Evolutionary conservation across 2,329 filamentous ascomycete species (phyloP), one percentile per base, ranked within the genome.

Genomic region (Aspergillus pseudonomiae): DNA sequence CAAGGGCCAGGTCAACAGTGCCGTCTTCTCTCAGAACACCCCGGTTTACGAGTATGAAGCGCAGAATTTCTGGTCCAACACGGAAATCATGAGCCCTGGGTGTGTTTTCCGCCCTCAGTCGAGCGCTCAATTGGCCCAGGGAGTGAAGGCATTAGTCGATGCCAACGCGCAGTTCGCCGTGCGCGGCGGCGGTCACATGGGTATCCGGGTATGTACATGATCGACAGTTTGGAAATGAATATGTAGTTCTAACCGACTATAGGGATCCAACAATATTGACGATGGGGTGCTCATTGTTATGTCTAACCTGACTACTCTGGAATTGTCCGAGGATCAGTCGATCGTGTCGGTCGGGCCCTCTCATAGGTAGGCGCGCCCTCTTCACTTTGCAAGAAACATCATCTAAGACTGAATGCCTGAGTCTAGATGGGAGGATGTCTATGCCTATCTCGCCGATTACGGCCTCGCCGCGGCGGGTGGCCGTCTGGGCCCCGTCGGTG

Each of bases 31-130:
- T 54, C 68, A 60, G 7, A 61, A 63, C 34, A 68, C 60, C 48
- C 39, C 48, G 3, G 73, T 77, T 6, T 77, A 77, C 64, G 56
- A 70, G 12, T 73, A 74, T 57, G 75, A 77, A 64, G 60, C 69
- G 32, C 63, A 70, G 55, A 65, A 74, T 54, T 77, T 77, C 66
- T 77, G 75, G 75, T 77, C 75, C 14, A 76, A 76, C 63, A 77
- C 74, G 12, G 73, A 77, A 69, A 67, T 75, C 43, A 64, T 76
- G 66, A 68, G 66, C 30, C 75, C 75, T 5, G 69, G 66, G 10
- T 77, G 75, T 53, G 71, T 77, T n/a, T 76, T 75, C 64, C 75
- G 75, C 21, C 75, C 75, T 16, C 63, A 71, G 41, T 71, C 68
- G 4, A 70, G 68, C 30, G 53, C 41, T 4, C 66, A 76, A 36